Conservation (phyloP, 768 basidiomycete genomes). For the Amanita rubescens region DNA sequence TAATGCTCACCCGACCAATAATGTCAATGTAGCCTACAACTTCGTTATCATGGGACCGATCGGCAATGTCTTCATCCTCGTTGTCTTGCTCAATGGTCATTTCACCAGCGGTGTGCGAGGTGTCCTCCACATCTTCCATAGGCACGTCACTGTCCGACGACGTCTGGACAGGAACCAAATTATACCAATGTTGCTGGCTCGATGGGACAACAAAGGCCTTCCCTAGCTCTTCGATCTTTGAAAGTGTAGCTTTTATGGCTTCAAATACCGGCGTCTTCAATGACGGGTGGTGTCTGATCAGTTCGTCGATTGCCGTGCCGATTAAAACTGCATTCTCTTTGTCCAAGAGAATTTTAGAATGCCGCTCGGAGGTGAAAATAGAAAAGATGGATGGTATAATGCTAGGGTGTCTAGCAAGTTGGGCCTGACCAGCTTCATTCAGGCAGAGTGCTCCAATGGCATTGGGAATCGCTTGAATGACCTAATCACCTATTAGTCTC, state of each 20-base stretch:
- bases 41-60: slow-evolving; percentile 63
- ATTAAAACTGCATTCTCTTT: slow-evolving; percentile 89
- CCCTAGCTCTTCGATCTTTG: slow-evolving; percentile 70
- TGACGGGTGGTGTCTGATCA: slow-evolving; percentile 90
- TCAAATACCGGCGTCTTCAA: slow-evolving; percentile 78
- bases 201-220: slow-evolving; percentile 46
- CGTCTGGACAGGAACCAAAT: slow-evolving; percentile 29
- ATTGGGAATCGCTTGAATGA: slow-evolving; percentile 88
- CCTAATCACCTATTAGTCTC: slow-evolving; percentile 34
- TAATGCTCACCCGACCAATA: slow-evolving; percentile 55
- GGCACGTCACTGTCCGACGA: slow-evolving; percentile 28
- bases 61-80: slow-evolving; percentile 19
- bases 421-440: slow-evolving; percentile 82
- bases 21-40: slow-evolving; percentile 76
- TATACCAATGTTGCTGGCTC: slow-evolving; percentile 63
- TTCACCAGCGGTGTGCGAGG: slow-evolving; percentile 5
- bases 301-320: slow-evolving; percentile 88
- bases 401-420: slow-evolving; percentile 66
- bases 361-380: slow-evolving; percentile 79
- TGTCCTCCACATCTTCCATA: slow-evolving; percentile 39
- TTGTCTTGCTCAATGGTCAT: slow-evolving; percentile 12
- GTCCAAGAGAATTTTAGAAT: slow-evolving; percentile 79
- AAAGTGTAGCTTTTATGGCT: slow-evolving; percentile 61
- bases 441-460: slow-evolving; percentile 95
- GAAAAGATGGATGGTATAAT: slow-evolving; percentile 82